A percentile compares a stretch with the other conserved stretches of the same genome.
Evolutionary conservation across 169 alveolate species (phyloP).

Genomic region (Plasmodium coatneyi): DNA sequence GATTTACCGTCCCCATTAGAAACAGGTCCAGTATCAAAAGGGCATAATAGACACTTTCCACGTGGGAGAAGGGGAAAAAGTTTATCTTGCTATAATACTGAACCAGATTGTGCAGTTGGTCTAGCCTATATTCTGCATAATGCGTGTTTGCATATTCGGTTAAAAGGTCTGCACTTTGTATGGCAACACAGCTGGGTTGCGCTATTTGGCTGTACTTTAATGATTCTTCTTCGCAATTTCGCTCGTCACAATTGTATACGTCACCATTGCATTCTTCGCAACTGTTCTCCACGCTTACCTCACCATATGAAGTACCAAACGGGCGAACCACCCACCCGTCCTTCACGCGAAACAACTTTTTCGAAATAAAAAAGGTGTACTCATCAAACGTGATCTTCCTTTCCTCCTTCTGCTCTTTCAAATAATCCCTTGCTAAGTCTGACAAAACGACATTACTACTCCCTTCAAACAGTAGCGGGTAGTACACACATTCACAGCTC

Average conservation of each 20-base stretch:
- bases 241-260: background rate
- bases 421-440: conserved; percentile 25
- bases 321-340: background rate
- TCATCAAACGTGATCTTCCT: conserved; percentile 25
- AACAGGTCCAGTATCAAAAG: conserved; percentile 27
- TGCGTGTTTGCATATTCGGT: conserved; percentile 28
- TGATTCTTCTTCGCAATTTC: background rate
- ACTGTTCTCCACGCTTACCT: background rate
- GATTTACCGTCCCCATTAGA: conserved; percentile 8
- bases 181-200: background rate
- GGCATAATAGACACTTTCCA: conserved; percentile 42
- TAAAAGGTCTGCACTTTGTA: background rate
- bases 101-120: conserved; percentile 22
- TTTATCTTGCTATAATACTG: conserved; percentile 2
- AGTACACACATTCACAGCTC: conserved; percentile 32
- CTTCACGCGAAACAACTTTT: conserved; percentile 8
- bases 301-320: background rate
- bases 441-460: conserved; percentile 35
- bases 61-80: background rate
- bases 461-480: conserved; percentile 24
- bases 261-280: background rate
- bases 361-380: conserved; percentile 32
- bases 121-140: conserved; percentile 20
- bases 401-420: conserved; percentile 27
- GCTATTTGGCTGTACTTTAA: background rate